Evolutionary conservation across 2,329 filamentous ascomycete genomes (phyloP).

Genomic region (Diplodia seriata): DNA sequence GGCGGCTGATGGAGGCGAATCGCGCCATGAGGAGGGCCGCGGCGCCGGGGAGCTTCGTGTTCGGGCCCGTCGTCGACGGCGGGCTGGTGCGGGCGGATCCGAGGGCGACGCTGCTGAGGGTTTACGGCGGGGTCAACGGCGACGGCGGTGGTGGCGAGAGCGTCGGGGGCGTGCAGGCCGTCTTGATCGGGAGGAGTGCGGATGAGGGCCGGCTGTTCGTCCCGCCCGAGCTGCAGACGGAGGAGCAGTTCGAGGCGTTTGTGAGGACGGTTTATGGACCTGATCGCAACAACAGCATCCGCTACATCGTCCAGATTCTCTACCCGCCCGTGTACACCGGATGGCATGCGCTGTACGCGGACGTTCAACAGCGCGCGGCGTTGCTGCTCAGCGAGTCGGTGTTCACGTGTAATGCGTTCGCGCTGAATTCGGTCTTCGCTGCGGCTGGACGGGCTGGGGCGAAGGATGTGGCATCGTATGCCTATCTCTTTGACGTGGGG

Average conservation of each 20-base stretch:
- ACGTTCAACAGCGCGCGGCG: slow-evolving; percentile 51
- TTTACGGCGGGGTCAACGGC: too few species aligned
- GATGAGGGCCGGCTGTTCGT: too few species aligned
- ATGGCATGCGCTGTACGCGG: slow-evolving; percentile 55
- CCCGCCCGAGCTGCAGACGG: too few species aligned
- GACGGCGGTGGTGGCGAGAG: too few species aligned
- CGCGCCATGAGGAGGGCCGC: too few species aligned
- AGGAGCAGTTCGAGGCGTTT: too few species aligned
- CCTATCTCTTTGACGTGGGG: slow-evolving; percentile 61
- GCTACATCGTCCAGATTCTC: slow-evolving; percentile 54
- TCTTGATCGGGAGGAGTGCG: too few species aligned
- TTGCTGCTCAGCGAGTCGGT: slow-evolving; percentile 53
- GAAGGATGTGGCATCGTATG: slow-evolving; percentile 37
- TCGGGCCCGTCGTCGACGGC: neutral
- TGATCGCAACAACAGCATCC: too few species aligned
- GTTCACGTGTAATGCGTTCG: slow-evolving; percentile 62
- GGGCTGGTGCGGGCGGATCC: neutral
- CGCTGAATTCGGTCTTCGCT: slow-evolving; percentile 55
- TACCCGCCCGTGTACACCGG: slow-evolving; percentile 54
- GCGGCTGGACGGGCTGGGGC: too few species aligned
- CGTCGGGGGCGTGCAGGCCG: too few species aligned
- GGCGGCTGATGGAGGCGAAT: neutral
- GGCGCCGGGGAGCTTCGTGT: neutral
- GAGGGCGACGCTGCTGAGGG: neutral
- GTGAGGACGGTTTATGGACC: too few species aligned